These are phyloP conservation scores for Ceratocystis alfenasii DNA, from an alignment of 2,329 filamentous ascomycete species.

Conservation along the genomic window DNA sequence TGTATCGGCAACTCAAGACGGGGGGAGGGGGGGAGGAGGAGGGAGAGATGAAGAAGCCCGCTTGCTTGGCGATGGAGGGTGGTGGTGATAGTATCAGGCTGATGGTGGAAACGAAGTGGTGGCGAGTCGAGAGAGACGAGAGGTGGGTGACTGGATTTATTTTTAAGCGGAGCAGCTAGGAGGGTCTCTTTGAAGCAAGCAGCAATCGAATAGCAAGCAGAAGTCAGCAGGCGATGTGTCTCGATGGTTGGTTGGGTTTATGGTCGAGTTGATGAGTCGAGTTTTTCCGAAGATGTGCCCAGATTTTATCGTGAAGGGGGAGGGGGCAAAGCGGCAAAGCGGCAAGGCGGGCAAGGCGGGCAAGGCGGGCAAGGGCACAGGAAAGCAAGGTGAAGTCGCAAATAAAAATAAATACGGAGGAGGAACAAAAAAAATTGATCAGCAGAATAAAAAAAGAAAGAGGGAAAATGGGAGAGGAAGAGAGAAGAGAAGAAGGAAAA, in stretches of 20 bases:
- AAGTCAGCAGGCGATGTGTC: background rate
- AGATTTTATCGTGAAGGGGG: slow-evolving; percentile 8
- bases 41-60: background rate
- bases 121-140: background rate
- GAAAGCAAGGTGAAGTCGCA: background rate
- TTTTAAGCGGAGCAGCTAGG: background rate
- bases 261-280: background rate
- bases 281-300: slow-evolving; percentile 13
- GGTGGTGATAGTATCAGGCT: background rate
- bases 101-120: background rate
- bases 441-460: background rate
- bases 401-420: background rate
- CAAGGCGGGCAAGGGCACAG: background rate
- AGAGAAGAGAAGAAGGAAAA: slow-evolving; percentile 13
- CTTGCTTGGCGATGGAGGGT: background rate
- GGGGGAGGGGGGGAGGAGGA: slow-evolving; percentile 6
- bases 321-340: background rate
- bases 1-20: slow-evolving; percentile 23
- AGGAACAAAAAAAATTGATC: slow-evolving; percentile 3
- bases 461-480: background rate
- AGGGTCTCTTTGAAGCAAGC: background rate
- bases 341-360: background rate
- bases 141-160: background rate
- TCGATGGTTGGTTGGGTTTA: background rate
- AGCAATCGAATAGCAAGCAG: background rate